A percentile compares a stretch with the other conserved stretches of the same genome.
Conservation (phyloP, 1,284 basidiomycete genomes). For the Inonotus obliquus region DNA sequence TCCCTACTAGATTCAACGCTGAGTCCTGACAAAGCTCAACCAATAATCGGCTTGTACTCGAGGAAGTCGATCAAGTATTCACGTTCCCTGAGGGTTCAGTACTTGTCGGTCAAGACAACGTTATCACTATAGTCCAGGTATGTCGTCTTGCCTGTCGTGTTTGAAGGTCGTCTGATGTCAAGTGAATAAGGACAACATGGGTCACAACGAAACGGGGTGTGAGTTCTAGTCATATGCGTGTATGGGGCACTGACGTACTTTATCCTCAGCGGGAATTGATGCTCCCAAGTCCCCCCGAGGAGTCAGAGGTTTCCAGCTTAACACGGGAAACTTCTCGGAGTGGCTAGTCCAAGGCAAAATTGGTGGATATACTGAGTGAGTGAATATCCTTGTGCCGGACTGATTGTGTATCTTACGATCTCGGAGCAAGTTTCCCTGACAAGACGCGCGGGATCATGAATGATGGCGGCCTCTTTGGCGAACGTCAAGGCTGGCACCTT, state of each 20-base stretch:
- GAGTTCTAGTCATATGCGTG: slow-evolving; percentile 17
- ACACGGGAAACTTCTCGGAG: slow-evolving; percentile 52
- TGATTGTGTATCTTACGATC: background rate
- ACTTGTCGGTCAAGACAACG: slow-evolving; percentile 51
- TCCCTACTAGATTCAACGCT: slow-evolving; percentile 23
- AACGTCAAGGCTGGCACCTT: slow-evolving; percentile 78
- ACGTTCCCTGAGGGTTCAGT: slow-evolving; percentile 55
- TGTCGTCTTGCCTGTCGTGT: slow-evolving; percentile 7
- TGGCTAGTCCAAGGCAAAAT: slow-evolving; percentile 84
- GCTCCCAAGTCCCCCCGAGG: slow-evolving; percentile 55
- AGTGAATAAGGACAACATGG: slow-evolving; percentile 65
- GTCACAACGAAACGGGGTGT: slow-evolving; percentile 60
- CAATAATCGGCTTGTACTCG: slow-evolving; percentile 51
- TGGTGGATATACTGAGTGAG: slow-evolving; percentile 65
- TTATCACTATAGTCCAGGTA: slow-evolving; percentile 72
- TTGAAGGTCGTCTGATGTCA: background rate
- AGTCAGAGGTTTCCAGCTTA: slow-evolving; percentile 67
- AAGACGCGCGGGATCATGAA: slow-evolving; percentile 66
- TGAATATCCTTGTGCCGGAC: background rate
- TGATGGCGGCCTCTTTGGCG: slow-evolving; percentile 76
- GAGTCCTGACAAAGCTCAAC: slow-evolving; percentile 39
- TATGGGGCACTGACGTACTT: background rate
- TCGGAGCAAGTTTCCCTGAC: slow-evolving; percentile 54
- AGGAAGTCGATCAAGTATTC: slow-evolving; percentile 62
- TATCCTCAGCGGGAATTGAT: background rate